phyloP scores from a whole-genome alignment of 1,284 basidiomycete species.

The Cerioporus squamosus region DNA sequence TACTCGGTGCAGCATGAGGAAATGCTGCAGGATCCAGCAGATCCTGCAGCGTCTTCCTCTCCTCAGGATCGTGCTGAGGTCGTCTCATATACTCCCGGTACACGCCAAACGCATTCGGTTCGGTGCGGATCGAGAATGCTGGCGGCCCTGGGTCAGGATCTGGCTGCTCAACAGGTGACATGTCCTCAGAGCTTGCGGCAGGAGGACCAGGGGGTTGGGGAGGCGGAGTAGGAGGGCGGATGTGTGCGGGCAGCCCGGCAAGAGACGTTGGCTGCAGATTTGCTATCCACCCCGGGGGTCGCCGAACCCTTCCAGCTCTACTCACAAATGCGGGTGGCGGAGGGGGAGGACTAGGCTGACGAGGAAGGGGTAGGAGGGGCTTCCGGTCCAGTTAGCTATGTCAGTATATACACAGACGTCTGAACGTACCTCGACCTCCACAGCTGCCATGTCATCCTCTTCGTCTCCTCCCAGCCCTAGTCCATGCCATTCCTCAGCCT shows the following conservation, averaged over 20 bases:
- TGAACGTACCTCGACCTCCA: too few relatives aligned
- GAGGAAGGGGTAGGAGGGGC: neutral
- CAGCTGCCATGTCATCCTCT: neutral
- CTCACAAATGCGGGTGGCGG: neutral
- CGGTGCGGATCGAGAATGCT: too few relatives aligned
- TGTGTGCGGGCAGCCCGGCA: neutral
- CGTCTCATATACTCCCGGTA: constrained; percentile 3
- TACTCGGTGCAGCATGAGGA: neutral
- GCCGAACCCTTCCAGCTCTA: neutral
- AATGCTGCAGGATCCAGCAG: neutral
- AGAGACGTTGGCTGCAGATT: neutral
- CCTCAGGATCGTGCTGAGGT: constrained; percentile 8
- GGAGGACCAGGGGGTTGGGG: neutral
- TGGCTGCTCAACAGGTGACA: too few relatives aligned
- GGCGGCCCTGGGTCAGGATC: neutral
- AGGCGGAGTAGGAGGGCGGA: neutral
- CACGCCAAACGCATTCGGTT: neutral
- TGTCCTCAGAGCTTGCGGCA: neutral
- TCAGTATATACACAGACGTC: too few relatives aligned
- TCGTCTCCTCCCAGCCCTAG: neutral
- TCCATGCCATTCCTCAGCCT: neutral
- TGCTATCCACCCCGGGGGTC: neutral
- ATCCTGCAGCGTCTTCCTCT: neutral
- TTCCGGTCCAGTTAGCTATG: too few relatives aligned
- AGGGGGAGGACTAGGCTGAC: neutral